Evolutionary conservation across 2,329 filamentous ascomycete genomes (phyloP), one percentile per base, ranked within the genome.

Genomic region (Xylaria sp.): DNA sequence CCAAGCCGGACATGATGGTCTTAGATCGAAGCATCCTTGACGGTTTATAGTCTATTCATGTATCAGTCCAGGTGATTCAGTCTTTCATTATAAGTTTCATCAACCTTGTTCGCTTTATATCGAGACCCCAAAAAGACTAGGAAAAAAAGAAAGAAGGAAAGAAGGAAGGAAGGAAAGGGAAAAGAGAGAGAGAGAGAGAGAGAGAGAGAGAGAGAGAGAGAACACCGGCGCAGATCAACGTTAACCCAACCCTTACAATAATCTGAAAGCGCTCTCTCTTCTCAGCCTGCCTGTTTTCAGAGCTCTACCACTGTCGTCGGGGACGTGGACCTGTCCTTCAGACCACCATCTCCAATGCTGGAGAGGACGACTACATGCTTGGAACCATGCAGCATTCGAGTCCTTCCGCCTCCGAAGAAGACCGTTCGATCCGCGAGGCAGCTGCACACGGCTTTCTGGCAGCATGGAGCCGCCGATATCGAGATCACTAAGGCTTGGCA

Each of bases 361-460:
- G 86, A 88, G 81, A 84, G 85, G 82, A 86, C 85, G 63, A 84
- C 85, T 45, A 82, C 83, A 68, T 82, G 80, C 77, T 78, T 88
- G 77, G 86, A 88, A 82, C 82, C 85, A 77, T 84, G 84, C 79
- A 81, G 81, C 71, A 79, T 87, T 75, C 84, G 85, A 77, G 81
- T 85, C 68, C 78, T 87, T 63, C 81, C 82, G 42, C 73, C 79
- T 50, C 73, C 77, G 51, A 74, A 79, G 22, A 72, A 73, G 58
- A 74, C 77, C 54, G 72, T 82, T 39, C 81, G 79, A 69, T 80
- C 75, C 68, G 77, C 77, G 63, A 81, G 81, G 63, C 79, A 79
- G 57, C 79, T 87, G 56, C 84, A 82, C 54, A 82, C 82, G 13
- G 75, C 80, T 44, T 87, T 87, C 71, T 87, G 85, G 84, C 81